These are phyloP conservation scores for Xylariales sp. DNA, from an alignment of 2,329 filamentous ascomycete species.

Conservation along the genomic window DNA sequence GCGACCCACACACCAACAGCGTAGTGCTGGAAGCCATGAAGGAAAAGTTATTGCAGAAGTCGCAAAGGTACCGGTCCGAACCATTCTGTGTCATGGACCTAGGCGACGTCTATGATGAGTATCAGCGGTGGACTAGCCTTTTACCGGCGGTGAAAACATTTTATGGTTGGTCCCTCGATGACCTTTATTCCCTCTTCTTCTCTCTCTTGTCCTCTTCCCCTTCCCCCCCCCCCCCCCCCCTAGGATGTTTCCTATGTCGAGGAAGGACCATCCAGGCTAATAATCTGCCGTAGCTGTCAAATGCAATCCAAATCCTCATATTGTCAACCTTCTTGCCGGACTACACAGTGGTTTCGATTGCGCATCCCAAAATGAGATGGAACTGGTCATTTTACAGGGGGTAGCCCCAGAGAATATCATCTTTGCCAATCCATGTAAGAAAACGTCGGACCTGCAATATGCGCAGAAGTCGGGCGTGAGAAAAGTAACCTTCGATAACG, in stretches of 20 bases:
- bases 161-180: neutral
- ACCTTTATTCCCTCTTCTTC: neutral
- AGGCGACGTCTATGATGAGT: neutral
- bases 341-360: constrained; percentile 1
- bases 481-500: neutral
- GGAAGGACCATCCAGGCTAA: neutral
- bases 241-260: neutral
- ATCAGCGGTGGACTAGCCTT: constrained; percentile 1
- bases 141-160: neutral
- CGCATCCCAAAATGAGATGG: constrained; percentile 2
- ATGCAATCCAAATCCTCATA: constrained; percentile 1
- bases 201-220: too few relatives aligned
- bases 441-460: constrained; percentile 1
- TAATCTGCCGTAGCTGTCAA: neutral
- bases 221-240: too few relatives aligned
- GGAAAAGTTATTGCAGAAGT: neutral
- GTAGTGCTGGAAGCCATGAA: neutral
- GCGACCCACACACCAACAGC: neutral
- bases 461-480: neutral
- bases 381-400: constrained; percentile 1
- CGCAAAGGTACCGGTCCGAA: constrained; percentile 1
- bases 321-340: neutral
- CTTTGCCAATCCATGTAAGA: constrained; percentile 2
- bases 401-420: neutral
- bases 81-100: constrained; percentile 1